Evolutionary conservation across 2,329 filamentous ascomycete genomes (phyloP), one percentile per base, ranked within the genome.

Genomic region (Fusarium circinatum): DNA sequence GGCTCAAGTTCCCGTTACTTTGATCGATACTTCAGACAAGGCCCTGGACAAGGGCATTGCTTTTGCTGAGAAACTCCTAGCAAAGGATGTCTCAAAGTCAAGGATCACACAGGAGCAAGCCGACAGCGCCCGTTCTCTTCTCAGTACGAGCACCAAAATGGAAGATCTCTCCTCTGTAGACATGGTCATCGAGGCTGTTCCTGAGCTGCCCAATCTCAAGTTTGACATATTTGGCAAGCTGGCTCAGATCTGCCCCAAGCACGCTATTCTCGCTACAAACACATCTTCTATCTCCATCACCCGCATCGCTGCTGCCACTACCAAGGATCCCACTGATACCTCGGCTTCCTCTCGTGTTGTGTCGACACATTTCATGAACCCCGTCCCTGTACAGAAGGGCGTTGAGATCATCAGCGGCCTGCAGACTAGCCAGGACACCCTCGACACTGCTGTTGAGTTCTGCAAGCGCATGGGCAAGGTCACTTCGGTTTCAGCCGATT

Each of bases 321-420:
- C 91, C 32, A 86, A 87, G 63, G 90, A 97, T 80, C 92, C 94
- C 2, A 96, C 86, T 24, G 93, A 98, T 79, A 91, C 94, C 30
- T 92, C 91, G 48, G 93, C 92, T 45, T 93, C 94, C 48, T 96
- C 94, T 11, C 92, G 96, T 54, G 96, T 99, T 15, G 91, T 99
- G 62, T 94, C 94, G 58, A 98, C 96, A 22, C 96, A 99, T 83
- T 99, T 99, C 84, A 99, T 99, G 96, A 99, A 99, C 86, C 96
- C 96, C 0, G 96, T 99, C 0, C 96, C 96, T 5, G 86, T 99
- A 38, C 96, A 98, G 81, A 98, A 98, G 84, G 96, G 96, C 59
- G 96, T 99, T 10, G 96, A 99, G 85, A 98, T 99, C 79, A 98
- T 99, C 81, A 92, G 93, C 58, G 96, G 95, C 36, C 87, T 99